Base-by-base conservation (phyloP, 495 filamentous ascomycete genomes). In the Podospora pseudoanserina region DNA sequence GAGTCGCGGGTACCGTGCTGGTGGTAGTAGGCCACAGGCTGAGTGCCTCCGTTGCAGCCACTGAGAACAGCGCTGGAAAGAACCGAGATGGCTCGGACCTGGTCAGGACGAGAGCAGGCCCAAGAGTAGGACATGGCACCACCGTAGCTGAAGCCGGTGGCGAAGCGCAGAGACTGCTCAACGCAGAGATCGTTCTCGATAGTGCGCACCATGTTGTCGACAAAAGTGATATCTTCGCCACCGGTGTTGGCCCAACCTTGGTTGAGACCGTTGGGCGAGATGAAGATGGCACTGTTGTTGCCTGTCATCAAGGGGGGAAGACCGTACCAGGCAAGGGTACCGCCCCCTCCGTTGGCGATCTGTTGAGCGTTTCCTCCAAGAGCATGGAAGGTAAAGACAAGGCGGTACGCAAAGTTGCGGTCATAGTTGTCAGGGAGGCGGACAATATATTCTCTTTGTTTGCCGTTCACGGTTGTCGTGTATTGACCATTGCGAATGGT, bases 121-220 rank as follows among this genome's bases (percentile, higher is more conserved):
- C 83, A 67, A 7, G 78, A 66, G 62, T 79, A 83, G 18, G 77
- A 79, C 83, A 85, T 84, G 34, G 77, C 78, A 18, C 72, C 83
- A 23, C 83, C 83, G 71, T 81, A 84, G 63, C 76, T 79, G 73
- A 81, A 85, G n/a, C 83, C 83, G 11, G 77, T 80, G 2, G 79
- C 74, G 74, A 81, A 85, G 63, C 77, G 71, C 44, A 78, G 72
- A 58, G 72, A 76, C 60, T 77, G 63, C 65, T 85, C 76, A 5
- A 84, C 70, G 69, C 83, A 85, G 61, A 82, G 75, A 28, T 78
- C 81, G 34, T 66, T 66, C 30, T 81, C 77, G 9, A 81, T 64
- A 6, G 70, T 62, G 49, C 76, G 65, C 30, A 81, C 65, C 27
- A 84, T 73, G n/a, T 73, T 44, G 57, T 79, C 71, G 28, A 80